Evolutionary conservation across 495 filamentous ascomycete genomes (phyloP).

Genomic region (Aspergillus carlsbadensis): DNA sequence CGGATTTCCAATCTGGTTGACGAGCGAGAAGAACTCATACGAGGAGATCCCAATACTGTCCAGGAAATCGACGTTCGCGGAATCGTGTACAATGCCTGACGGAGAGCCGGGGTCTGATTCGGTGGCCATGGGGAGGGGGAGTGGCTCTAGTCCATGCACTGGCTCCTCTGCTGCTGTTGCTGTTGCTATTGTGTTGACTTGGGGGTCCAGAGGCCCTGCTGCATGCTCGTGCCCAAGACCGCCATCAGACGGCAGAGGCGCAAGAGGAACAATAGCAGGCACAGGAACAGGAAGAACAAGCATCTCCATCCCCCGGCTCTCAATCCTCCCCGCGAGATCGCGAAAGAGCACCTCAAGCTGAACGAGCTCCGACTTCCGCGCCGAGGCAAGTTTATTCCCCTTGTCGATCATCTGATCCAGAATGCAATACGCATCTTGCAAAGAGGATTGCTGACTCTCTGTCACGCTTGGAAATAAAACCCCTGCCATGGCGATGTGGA

Average conservation of each 20-base stretch:
- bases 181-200: too few species aligned
- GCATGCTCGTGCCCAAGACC: too few species aligned
- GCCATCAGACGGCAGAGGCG: not conserved
- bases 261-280: not conserved
- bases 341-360: slow-evolving; percentile 27
- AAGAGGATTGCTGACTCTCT: slow-evolving; percentile 19
- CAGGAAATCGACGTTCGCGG: slow-evolving; percentile 21
- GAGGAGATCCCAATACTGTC: slow-evolving; percentile 34
- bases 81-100: not conserved
- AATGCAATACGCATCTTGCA: slow-evolving; percentile 24
- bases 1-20: slow-evolving; percentile 24
- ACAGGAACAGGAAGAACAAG: not conserved
- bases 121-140: not conserved
- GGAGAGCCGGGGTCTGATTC: not conserved
- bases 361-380: slow-evolving; percentile 27
- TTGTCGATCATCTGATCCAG: slow-evolving; percentile 37
- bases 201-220: too few species aligned
- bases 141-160: not conserved
- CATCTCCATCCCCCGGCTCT: not conserved
- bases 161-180: too few species aligned
- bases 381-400: slow-evolving; percentile 31
- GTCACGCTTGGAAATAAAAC: slow-evolving; percentile 28
- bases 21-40: slow-evolving; percentile 29
- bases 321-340: slow-evolving; percentile 13
- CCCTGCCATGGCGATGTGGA: slow-evolving; percentile 32